A percentile compares a stretch with the other conserved stretches of the same genome.
phyloP scores from a whole-genome alignment of 1,284 basidiomycete genomes.

The Porodaedalea pini region DNA sequence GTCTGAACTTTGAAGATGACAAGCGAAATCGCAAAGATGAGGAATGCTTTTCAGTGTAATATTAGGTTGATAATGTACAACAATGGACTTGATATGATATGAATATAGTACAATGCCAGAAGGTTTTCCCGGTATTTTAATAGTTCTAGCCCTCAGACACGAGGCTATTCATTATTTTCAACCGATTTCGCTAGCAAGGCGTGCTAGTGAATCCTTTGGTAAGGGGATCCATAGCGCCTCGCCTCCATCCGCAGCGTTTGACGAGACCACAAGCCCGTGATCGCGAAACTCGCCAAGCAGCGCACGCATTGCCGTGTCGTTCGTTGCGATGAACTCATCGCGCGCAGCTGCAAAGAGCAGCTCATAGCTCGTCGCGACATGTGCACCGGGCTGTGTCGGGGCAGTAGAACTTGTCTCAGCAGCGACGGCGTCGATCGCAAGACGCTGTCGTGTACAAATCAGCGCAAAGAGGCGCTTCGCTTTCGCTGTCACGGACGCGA shows the following conservation, averaged over 20 bases:
- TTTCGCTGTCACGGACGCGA: slow-evolving; percentile 82
- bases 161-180: neutral
- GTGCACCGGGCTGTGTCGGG: slow-evolving; percentile 31
- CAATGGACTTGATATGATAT: neutral
- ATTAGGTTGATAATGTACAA: neutral
- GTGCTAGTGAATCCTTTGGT: slow-evolving; percentile 53
- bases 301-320: slow-evolving; percentile 77
- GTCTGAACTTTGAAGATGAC: neutral
- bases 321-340: slow-evolving; percentile 83
- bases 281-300: slow-evolving; percentile 87
- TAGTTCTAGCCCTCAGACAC: neutral
- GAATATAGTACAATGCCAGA: neutral
- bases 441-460: slow-evolving; percentile 64
- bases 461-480: slow-evolving; percentile 77
- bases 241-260: slow-evolving; percentile 33
- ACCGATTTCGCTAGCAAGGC: slow-evolving; percentile 25
- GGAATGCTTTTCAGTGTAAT: neutral
- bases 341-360: slow-evolving; percentile 61
- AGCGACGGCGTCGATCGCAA: slow-evolving; percentile 42
- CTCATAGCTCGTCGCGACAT: slow-evolving; percentile 60
- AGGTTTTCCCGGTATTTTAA: neutral
- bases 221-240: slow-evolving; percentile 82
- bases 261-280: slow-evolving; percentile 72
- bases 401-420: slow-evolving; percentile 21
- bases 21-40: neutral